These are phyloP conservation scores for Ciborinia camelliae DNA, from an alignment of 2,329 filamentous ascomycete species.

Conservation along the genomic window DNA sequence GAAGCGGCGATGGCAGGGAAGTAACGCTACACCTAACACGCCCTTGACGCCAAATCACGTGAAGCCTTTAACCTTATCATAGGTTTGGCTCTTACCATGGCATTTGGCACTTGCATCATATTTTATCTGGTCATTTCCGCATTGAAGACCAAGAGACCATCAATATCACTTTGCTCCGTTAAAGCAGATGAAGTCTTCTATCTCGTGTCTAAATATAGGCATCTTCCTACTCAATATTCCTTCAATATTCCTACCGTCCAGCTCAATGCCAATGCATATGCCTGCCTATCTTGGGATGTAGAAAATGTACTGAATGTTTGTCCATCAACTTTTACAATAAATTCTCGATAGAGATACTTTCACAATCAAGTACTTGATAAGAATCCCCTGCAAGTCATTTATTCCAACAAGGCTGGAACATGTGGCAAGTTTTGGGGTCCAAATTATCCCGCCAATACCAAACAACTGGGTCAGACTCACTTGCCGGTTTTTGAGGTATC, in stretches of 20 bases:
- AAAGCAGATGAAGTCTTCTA: neutral
- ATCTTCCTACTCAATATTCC: neutral
- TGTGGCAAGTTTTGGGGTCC: neutral
- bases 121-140: neutral
- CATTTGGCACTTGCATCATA: neutral
- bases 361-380: neutral
- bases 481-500: neutral
- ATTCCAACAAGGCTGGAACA: neutral
- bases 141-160: neutral
- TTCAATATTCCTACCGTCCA: slow-evolving; percentile 3
- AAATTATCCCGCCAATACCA: neutral
- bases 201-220: slow-evolving; percentile 6
- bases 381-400: neutral
- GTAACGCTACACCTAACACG: too few relatives aligned
- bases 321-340: neutral
- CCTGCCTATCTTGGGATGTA: neutral
- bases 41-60: neutral
- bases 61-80: neutral
- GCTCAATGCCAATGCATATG: neutral
- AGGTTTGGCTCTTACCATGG: neutral
- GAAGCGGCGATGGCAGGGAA: too few relatives aligned
- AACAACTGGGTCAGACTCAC: neutral
- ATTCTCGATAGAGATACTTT: neutral
- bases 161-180: neutral
- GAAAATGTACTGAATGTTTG: neutral